Evolutionary conservation across 306 rosid genomes (phyloP).

Genomic region (peach (Prunus persica)): DNA sequence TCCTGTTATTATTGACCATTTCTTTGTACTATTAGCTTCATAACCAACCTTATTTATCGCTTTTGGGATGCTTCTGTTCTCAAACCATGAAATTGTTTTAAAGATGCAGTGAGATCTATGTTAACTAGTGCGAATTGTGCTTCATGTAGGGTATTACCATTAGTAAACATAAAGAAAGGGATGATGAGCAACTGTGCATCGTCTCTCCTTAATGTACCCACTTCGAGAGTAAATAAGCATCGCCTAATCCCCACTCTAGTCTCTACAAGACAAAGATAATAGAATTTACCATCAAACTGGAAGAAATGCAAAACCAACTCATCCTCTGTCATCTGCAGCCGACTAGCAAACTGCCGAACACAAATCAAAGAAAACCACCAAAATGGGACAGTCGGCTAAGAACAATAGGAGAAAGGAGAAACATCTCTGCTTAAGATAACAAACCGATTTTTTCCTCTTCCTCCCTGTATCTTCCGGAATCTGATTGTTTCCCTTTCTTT

Average conservation of each 20-base stretch:
- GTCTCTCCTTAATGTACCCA: conserved; percentile 1
- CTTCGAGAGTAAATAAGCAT: not conserved
- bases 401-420: conserved; percentile 7
- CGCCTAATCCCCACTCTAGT: not conserved
- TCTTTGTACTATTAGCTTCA: not conserved
- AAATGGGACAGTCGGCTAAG: not conserved
- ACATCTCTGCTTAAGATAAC: conserved; percentile 19
- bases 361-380: conserved; percentile 14
- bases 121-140: not conserved
- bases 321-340: conserved; percentile 84
- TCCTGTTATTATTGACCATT: not conserved
- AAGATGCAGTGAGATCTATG: not conserved
- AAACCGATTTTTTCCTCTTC: conserved; percentile 68
- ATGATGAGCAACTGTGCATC: not conserved
- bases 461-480: conserved; percentile 50
- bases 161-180: not conserved
- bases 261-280: conserved; percentile 4
- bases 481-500: conserved; percentile 33
- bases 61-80: not conserved
- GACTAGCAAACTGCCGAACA: conserved; percentile 61
- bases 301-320: conserved; percentile 72
- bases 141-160: not conserved
- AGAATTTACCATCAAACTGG: conserved; percentile 78
- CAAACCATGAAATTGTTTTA: not conserved
- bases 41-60: not conserved